Percentiles rank a stretch among this genome's conserved stretches.
These are phyloP conservation scores for Clitoria ternatea DNA, from an alignment of 306 rosid species.

Conservation along the genomic window DNA sequence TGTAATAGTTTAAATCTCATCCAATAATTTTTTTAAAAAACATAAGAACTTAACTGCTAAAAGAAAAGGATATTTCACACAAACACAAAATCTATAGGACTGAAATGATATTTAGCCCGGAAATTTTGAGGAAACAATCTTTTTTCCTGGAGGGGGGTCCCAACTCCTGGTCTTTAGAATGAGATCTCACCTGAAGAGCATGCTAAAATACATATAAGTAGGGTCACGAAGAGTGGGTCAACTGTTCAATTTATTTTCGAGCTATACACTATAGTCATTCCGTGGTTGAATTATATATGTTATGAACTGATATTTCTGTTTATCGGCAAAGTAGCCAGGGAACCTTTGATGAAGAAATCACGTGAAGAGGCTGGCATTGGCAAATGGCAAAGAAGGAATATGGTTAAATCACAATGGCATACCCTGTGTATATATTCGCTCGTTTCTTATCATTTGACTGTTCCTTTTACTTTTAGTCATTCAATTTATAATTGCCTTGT, in stretches of 20 bases:
- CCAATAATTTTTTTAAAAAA: too few species aligned
- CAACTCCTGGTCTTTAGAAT: neutral
- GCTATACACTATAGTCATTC: neutral
- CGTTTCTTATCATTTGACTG: slow-evolving; percentile 23
- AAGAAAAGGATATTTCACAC: too few species aligned
- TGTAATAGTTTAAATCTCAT: too few species aligned
- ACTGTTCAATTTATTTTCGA: neutral
- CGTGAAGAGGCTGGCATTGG: slow-evolving; percentile 29
- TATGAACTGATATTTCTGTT: neutral
- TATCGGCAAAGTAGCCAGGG: slow-evolving; percentile 5
- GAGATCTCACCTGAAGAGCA: too few species aligned
- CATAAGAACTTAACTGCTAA: too few species aligned
- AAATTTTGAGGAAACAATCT: too few species aligned
- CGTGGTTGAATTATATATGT: neutral
- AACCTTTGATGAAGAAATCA: slow-evolving; percentile 30
- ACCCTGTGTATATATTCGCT: slow-evolving; percentile 1
- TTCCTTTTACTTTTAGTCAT: slow-evolving; percentile 23
- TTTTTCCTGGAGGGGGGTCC: too few species aligned
- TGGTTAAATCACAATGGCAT: slow-evolving; percentile 10
- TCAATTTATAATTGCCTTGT: slow-evolving; percentile 33
- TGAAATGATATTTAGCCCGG: too few species aligned
- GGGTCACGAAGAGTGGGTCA: neutral
- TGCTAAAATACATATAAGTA: neutral
- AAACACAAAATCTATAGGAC: too few species aligned
- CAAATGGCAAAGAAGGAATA: neutral